Percentiles rank a stretch among this genome's conserved stretches.
phyloP scores from a whole-genome alignment of 2,329 filamentous ascomycete genomes.

The Rutstroemia sp. region DNA sequence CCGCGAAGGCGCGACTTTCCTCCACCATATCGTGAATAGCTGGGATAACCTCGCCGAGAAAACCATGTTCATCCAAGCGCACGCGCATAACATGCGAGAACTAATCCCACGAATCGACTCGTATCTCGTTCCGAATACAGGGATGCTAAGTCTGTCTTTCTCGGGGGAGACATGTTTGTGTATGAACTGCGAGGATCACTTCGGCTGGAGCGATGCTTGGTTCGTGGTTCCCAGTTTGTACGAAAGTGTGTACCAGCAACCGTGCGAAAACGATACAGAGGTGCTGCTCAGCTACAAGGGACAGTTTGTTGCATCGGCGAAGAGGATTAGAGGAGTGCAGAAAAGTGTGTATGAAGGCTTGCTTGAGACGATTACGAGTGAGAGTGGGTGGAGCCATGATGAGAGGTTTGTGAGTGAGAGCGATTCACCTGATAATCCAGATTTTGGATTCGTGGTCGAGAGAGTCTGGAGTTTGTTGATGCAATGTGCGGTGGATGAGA shows the following conservation, averaged over 20 bases:
- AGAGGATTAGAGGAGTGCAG: slow-evolving; percentile 33
- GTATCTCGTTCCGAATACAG: slow-evolving; percentile 37
- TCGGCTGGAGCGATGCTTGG: slow-evolving; percentile 33
- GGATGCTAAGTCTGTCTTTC: slow-evolving; percentile 39
- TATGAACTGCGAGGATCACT: slow-evolving; percentile 33
- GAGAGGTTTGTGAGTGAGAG: slow-evolving; percentile 2
- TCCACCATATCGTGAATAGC: slow-evolving; percentile 37
- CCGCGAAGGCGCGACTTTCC: slow-evolving; percentile 41
- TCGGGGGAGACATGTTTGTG: slow-evolving; percentile 32
- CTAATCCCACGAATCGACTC: slow-evolving; percentile 33
- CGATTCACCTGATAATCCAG: slow-evolving; percentile 20
- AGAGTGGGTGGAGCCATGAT: slow-evolving; percentile 21
- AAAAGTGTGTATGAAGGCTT: slow-evolving; percentile 19
- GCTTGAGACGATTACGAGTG: slow-evolving; percentile 17
- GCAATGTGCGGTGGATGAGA: slow-evolving; percentile 42
- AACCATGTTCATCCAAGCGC: slow-evolving; percentile 42
- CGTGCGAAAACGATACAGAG: slow-evolving; percentile 15
- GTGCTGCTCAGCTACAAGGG: slow-evolving; percentile 39
- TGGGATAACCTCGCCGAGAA: slow-evolving; percentile 39
- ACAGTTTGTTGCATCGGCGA: slow-evolving; percentile 40
- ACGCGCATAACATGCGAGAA: slow-evolving; percentile 34
- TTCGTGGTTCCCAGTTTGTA: slow-evolving; percentile 31
- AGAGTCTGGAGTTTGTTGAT: slow-evolving; percentile 24
- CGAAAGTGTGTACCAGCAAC: slow-evolving; percentile 22
- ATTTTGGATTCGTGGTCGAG: slow-evolving; percentile 26